These are phyloP conservation scores for Paramicrosporidium saccamoebae DNA, from an alignment of 371 early-diverging fungal genomes.

Conservation along the genomic window DNA sequence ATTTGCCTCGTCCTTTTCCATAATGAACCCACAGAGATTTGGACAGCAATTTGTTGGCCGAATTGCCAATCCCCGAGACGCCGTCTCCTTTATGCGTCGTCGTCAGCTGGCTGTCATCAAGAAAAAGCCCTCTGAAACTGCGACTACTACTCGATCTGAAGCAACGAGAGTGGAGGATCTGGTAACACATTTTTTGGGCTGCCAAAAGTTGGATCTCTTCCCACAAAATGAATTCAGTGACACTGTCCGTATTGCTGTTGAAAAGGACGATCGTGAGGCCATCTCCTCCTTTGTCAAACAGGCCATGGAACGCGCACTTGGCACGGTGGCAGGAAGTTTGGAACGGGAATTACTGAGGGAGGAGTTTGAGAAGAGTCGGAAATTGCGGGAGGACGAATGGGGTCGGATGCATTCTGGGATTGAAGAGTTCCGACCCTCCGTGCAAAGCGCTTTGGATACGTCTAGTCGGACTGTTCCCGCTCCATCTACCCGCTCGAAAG, in stretches of 20 bases:
- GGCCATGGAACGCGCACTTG: no score
- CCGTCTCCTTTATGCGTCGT: conserved; percentile 33
- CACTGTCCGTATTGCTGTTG: conserved; percentile 36
- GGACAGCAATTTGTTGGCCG: conserved; percentile 37
- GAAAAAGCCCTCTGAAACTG: background rate
- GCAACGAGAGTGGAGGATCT: conserved; percentile 18
- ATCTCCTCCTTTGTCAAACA: no score
- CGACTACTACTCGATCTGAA: background rate
- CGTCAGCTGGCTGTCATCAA: conserved; percentile 1
- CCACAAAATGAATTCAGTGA: conserved; percentile 41
- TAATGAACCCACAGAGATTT: conserved; percentile 54
- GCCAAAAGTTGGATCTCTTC: conserved; percentile 22
- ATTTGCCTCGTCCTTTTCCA: conserved; percentile 24
- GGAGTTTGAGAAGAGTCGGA: no score
- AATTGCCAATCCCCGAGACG: conserved; percentile 84
- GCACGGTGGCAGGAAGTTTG: no score
- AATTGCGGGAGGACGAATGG: no score
- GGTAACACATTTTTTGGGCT: conserved; percentile 25
- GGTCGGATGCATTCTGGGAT: no score
- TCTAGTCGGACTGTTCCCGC: no score
- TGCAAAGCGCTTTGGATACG: no score
- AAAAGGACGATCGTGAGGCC: conserved; percentile 57
- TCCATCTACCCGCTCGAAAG: no score
- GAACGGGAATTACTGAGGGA: no score
- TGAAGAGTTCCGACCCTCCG: no score